Evolutionary conservation across 306 rosid species (phyloP).

Genomic region (Sesbania bispinosa): DNA sequence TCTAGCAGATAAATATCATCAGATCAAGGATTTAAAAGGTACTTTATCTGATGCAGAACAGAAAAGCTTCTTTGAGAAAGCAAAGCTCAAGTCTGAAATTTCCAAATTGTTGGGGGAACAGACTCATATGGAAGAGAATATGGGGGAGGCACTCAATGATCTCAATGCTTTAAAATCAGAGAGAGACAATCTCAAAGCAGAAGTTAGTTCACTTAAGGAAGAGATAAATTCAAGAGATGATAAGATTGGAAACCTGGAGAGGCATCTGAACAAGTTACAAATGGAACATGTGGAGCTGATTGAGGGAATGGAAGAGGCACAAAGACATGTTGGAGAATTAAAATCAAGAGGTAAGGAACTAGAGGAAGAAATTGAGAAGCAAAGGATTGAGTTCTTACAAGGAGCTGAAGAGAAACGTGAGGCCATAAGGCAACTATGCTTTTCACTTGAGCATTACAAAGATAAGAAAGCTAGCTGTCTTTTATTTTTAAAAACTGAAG

Average conservation of each 20-base stretch:
- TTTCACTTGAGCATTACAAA: slow-evolving; percentile 81
- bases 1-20: slow-evolving; percentile 54
- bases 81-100: slow-evolving; percentile 65
- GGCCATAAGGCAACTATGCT: slow-evolving; percentile 86
- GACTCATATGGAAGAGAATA: slow-evolving; percentile 36
- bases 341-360: slow-evolving; percentile 37
- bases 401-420: slow-evolving; percentile 90
- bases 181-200: slow-evolving; percentile 41
- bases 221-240: slow-evolving; percentile 37
- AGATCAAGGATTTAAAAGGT: slow-evolving; percentile 60
- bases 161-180: slow-evolving; percentile 45
- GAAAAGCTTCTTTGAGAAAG: slow-evolving; percentile 72
- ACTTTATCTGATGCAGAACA: slow-evolving; percentile 68
- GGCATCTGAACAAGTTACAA: slow-evolving; percentile 33
- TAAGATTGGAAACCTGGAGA: slow-evolving; percentile 27
- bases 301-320: slow-evolving; percentile 33
- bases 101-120: slow-evolving; percentile 41
- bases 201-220: slow-evolving; percentile 33
- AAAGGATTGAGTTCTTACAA: slow-evolving; percentile 46
- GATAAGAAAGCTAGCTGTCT: no score
- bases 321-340: slow-evolving; percentile 42
- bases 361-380: slow-evolving; percentile 68
- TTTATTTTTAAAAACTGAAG: no score
- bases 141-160: slow-evolving; percentile 43
- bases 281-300: slow-evolving; percentile 39